Evolutionary conservation across 2,329 filamentous ascomycete species (phyloP).

Genomic region (Talaromyces sp.): DNA sequence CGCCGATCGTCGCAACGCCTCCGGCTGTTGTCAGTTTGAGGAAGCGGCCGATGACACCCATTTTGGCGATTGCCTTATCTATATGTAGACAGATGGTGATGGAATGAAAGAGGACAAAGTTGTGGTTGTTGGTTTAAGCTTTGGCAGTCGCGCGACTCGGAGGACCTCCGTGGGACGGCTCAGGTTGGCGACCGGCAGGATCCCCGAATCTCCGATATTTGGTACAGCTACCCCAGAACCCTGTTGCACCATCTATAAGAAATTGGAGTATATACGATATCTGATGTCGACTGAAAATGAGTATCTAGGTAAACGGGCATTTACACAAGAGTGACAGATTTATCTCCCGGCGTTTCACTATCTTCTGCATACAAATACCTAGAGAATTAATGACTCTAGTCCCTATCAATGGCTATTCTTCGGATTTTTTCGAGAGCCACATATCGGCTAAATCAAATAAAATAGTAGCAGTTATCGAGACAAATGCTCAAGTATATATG

Average conservation of each 20-base stretch:
- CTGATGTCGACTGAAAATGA: neutral
- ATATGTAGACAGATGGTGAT: neutral
- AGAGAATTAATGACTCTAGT: neutral
- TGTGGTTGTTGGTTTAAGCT: conserved; percentile 9
- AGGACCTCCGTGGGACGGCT: neutral
- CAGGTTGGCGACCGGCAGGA: neutral
- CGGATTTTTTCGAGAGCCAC: neutral
- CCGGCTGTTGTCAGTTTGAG: conserved; percentile 48
- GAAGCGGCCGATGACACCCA: conserved; percentile 54
- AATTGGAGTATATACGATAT: neutral
- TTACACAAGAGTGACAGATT: neutral
- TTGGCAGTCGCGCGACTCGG: conserved; percentile 6
- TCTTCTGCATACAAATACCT: neutral
- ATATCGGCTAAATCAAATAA: neutral
- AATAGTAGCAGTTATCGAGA: neutral
- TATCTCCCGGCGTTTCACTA: neutral
- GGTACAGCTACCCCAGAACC: neutral
- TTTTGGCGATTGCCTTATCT: conserved; percentile 28
- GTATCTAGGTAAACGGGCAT: too few relatives aligned
- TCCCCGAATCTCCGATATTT: neutral
- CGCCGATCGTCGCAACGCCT: conserved; percentile 51
- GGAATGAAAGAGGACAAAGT: neutral
- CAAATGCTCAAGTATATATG: neutral
- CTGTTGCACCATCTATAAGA: neutral
- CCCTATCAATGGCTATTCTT: neutral